Evolutionary conservation across 352 stramenopile genomes (phyloP), one percentile per base, ranked within the genome.

Genomic region (Ophiocytium majus): DNA sequence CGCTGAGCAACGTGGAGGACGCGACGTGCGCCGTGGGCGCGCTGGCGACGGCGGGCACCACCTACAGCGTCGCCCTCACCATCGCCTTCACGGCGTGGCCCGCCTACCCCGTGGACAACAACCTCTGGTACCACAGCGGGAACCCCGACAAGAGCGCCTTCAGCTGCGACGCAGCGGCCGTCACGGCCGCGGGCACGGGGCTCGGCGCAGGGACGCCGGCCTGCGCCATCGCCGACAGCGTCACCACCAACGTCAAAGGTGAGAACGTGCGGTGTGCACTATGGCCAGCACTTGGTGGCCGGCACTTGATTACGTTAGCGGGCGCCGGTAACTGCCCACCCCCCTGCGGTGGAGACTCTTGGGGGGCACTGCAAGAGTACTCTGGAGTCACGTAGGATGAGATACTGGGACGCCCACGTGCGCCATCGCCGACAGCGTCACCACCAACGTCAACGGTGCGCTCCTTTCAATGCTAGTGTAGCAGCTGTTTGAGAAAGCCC

Each of bases 111-210:
- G 90, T 79, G 0, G 93, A 96, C 66, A 96, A 96, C 86, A 95
- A 96, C 76, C 81, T 96, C 9, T 92, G 95, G 71, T 89, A 87
- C 35, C 93, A 97, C 85, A 89, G 87, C 32, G 93, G 93, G 9
- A 95, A 95, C 63, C 92, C 93, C 0, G 85, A 91, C 31, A 82
- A 95, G 34, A 89, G 87, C 19, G 90, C 89, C 33, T 97, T 96
- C 79, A 92, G 89, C 23, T 97, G 93, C 83, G 92, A 95, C 80
- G 87, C 93, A 14, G 92, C 88, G 49, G 50, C 88, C 76, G 88
- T 94, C 0, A 91, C 81, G 10, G 91, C 83, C 1, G n/a, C n/a
- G n/a, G 57, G 23, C 23, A 43, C 66, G 5, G 35, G 32, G 5
- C 66, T 78, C 5, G 92, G 88, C 76, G 86, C 84, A 9, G 89